phyloP scores from a whole-genome alignment of 2,329 filamentous ascomycete species.

The Rachicladosporium sp. region DNA sequence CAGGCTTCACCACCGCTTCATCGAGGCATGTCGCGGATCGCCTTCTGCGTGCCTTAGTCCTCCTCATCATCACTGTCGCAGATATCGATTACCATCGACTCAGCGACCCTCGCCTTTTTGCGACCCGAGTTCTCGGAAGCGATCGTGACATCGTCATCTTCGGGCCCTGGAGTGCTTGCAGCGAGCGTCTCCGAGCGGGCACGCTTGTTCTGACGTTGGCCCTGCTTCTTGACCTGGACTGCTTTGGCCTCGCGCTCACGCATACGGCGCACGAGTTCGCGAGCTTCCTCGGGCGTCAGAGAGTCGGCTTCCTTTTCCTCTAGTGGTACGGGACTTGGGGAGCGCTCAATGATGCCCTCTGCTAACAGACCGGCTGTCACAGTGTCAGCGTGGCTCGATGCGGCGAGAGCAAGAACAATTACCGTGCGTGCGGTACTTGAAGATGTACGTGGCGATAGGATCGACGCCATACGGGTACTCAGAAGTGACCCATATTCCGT shows the following conservation, averaged over 20 bases:
- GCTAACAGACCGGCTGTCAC: conserved; percentile 16
- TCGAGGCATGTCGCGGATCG: no score
- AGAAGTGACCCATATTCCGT: not conserved
- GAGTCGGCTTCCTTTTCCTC: conserved; percentile 15
- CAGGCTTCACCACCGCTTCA: no score
- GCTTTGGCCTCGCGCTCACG: conserved; percentile 7
- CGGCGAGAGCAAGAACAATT: conserved; percentile 1
- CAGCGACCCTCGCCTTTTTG: no score
- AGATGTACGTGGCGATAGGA: conserved; percentile 12
- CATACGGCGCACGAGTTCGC: conserved; percentile 10
- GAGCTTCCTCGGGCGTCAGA: conserved; percentile 13
- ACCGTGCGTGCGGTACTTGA: conserved; percentile 18
- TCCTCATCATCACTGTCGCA: no score
- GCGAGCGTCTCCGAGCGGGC: no score
- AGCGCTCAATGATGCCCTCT: conserved; percentile 16
- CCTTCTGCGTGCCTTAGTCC: no score
- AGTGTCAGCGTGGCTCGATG: not conserved
- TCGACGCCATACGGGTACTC: conserved; percentile 9
- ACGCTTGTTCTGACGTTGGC: no score
- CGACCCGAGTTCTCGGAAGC: no score
- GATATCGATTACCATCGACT: no score
- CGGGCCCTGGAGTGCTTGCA: no score
- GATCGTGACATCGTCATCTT: no score
- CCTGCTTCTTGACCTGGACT: no score
- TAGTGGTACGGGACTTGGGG: conserved; percentile 12